Percentiles rank a stretch among this genome's conserved stretches.
These are phyloP conservation scores for Aquilaria yunnanensis DNA, from an alignment of 345 rosid species.

Conservation along the genomic window DNA sequence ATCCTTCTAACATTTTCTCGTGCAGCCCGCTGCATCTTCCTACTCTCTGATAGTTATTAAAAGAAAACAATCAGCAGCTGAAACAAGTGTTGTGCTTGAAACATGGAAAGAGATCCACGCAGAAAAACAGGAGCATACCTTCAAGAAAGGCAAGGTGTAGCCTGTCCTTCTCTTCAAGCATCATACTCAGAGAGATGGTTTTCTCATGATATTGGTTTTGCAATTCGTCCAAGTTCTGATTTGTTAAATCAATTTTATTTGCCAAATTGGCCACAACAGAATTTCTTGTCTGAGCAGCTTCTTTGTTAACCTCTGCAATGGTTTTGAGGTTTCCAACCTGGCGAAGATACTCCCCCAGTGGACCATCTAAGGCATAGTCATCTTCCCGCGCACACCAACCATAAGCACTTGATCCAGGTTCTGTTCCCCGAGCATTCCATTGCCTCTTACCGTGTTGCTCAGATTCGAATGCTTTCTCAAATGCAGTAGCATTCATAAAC, in stretches of 20 bases:
- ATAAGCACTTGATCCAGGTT: conserved; percentile 34
- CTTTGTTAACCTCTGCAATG: conserved; percentile 41
- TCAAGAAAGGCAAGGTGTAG: conserved; percentile 56
- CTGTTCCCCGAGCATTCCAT: conserved; percentile 36
- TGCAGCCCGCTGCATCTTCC: conserved; percentile 67
- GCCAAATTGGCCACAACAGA: conserved; percentile 49
- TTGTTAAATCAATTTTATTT: conserved; percentile 45
- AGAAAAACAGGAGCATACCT: conserved; percentile 35
- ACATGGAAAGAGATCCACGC: neutral
- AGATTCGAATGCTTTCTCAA: conserved; percentile 59
- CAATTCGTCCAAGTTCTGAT: conserved; percentile 46
- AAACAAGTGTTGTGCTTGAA: neutral
- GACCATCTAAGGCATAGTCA: conserved; percentile 51
- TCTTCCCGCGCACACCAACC: conserved; percentile 86
- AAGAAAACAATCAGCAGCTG: neutral
- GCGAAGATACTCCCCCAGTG: conserved; percentile 64
- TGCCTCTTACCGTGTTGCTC: conserved; percentile 39
- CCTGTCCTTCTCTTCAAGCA: conserved; percentile 65
- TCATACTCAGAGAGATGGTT: conserved; percentile 50
- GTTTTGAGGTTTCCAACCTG: conserved; percentile 53
- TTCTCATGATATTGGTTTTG: conserved; percentile 52
- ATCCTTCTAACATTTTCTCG: conserved; percentile 58
- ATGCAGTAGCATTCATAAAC: conserved; percentile 41
- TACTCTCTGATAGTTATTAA: conserved; percentile 50
- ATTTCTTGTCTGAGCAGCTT: conserved; percentile 30